Conservation (phyloP, 2,329 filamentous ascomycete species). For the Monilinia fructigena region DNA sequence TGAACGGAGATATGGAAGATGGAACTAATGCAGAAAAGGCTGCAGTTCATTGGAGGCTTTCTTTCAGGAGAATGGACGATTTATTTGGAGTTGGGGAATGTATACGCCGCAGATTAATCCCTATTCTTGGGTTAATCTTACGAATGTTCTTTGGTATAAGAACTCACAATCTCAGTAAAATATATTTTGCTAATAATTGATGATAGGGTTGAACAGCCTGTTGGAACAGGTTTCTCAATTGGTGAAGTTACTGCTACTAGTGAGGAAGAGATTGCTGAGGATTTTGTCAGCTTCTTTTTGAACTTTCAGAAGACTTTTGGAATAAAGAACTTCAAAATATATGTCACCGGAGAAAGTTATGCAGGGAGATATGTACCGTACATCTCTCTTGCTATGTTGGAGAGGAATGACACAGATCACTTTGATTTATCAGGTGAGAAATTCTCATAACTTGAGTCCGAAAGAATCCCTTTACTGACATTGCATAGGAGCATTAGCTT, state of each 20-base stretch:
- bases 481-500: slow-evolving; percentile 28
- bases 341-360: slow-evolving; percentile 55
- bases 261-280: slow-evolving; percentile 47
- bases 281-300: slow-evolving; percentile 53
- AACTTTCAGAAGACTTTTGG: slow-evolving; percentile 56
- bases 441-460: neutral
- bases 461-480: neutral
- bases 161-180: slow-evolving; percentile 23
- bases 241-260: slow-evolving; percentile 39
- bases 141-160: slow-evolving; percentile 42
- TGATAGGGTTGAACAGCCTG: slow-evolving; percentile 50
- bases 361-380: slow-evolving; percentile 56
- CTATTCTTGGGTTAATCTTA: slow-evolving; percentile 43
- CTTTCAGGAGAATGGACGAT: slow-evolving; percentile 41
- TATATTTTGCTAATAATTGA: slow-evolving; percentile 44
- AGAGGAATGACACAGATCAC: slow-evolving; percentile 48
- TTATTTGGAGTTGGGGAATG: slow-evolving; percentile 39
- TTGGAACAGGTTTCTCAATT: slow-evolving; percentile 38
- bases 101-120: slow-evolving; percentile 33
- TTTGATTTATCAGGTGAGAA: slow-evolving; percentile 48
- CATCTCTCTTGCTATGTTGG: slow-evolving; percentile 54
- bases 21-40: slow-evolving; percentile 39
- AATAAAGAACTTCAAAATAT: slow-evolving; percentile 53
- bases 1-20: neutral
- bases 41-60: slow-evolving; percentile 43